Conservation (phyloP, 805 yeast genomes). For the Aciculoconidium aculeatum region DNA sequence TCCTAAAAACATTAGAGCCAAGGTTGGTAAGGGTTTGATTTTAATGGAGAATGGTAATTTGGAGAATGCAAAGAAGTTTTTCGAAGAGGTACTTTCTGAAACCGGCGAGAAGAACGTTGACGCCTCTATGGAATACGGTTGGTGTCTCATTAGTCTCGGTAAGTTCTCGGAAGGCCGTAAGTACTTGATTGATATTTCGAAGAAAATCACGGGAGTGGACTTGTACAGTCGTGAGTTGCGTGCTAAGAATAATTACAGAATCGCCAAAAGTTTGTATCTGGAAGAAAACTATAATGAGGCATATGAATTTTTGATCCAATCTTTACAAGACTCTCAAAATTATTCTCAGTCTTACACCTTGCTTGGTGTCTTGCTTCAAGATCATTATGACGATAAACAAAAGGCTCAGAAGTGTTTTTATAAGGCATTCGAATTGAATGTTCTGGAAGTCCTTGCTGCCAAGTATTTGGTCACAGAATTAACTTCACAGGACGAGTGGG, state of each 20-base stretch:
- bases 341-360: conserved; percentile 79
- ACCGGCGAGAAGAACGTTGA: conserved; percentile 48
- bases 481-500: conserved; percentile 72
- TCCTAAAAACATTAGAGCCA: conserved; percentile 48
- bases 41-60: conserved; percentile 59
- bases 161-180: conserved; percentile 47
- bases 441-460: conserved; percentile 71
- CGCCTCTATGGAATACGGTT: conserved; percentile 66
- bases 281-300: conserved; percentile 35
- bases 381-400: conserved; percentile 48
- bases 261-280: conserved; percentile 59
- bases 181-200: conserved; percentile 41
- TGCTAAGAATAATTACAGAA: conserved; percentile 64
- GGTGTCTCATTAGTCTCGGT: conserved; percentile 65
- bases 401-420: conserved; percentile 83
- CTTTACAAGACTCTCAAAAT: conserved; percentile 58
- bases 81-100: conserved; percentile 44
- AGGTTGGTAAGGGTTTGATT: conserved; percentile 78
- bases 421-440: conserved; percentile 84
- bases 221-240: conserved; percentile 47
- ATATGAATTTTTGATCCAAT: conserved; percentile 50
- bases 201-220: conserved; percentile 43
- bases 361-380: conserved; percentile 67
- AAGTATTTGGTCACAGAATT: conserved; percentile 65
- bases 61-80: conserved; percentile 46